Base-by-base conservation (phyloP, 2,329 filamentous ascomycete genomes). In the Neofusicoccum laricinum region DNA sequence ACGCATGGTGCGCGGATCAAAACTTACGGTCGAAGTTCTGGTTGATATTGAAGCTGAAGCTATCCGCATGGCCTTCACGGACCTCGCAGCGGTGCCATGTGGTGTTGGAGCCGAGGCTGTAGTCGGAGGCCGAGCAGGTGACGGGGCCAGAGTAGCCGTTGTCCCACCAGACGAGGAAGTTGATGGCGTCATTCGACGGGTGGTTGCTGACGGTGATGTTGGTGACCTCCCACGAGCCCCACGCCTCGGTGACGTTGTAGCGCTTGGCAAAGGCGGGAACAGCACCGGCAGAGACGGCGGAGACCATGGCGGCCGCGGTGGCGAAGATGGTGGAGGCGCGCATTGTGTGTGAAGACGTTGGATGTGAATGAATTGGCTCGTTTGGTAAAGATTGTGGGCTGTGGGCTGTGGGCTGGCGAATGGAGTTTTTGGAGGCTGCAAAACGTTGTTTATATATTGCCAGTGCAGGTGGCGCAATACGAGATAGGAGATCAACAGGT, bases 241-340 rank as follows among this genome's bases (percentile, higher is more conserved):
- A 59, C 8, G 55, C 55, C 41, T 59, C 15, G 40, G 55, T 59
- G 55, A 59, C 25, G 41, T 59, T 59, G 30, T 46, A 59, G 53
- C 53, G 53, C 40, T 59, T 59, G 12, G 55, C 55, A 30, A 46
- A 36, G 15, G 55, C 36, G 17, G 55, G 55, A 25, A 59, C 34
- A 15, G 17, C 30, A 41, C 25, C 25, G 25, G 40, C 55, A 2
- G 55, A 59, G 10, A 36, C 55, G 40, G 41, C 17, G 15, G 55
- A 34, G n/a, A 34, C 55, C 21, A 59, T 40, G 11, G 55, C 30
- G 55, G 55, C 55, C 15, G 41, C 40, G 10, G 55, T 4, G 32
- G 55, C 55, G 55, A 59, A 38, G 55, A 59, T 45, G 55, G 55
- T 46, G 30, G 55, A 46, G 55, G 55, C 55, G 30, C 21, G 55